phyloP scores from a whole-genome alignment of 768 basidiomycete species.

The Megacollybia marginata region DNA sequence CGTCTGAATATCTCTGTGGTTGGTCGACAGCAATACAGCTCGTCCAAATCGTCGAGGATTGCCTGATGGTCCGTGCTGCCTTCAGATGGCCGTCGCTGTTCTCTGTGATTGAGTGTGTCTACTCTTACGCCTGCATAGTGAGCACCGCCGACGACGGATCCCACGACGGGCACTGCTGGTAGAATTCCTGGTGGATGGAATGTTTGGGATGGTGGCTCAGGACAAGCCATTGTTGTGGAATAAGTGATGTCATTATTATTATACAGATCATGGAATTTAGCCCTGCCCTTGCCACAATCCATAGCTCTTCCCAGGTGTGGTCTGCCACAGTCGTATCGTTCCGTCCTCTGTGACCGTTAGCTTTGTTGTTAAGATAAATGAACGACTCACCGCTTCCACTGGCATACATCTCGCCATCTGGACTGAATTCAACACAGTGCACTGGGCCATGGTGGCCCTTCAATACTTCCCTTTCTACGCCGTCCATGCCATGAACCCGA shows the following conservation, averaged over 20 bases:
- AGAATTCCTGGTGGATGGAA: constrained; percentile 35
- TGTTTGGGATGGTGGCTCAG: constrained; percentile 34
- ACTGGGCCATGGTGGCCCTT: constrained; percentile 99
- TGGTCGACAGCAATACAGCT: constrained; percentile 50
- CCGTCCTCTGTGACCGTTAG: constrained; percentile 58
- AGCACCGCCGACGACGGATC: constrained; percentile 53
- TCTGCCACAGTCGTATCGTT: constrained; percentile 96
- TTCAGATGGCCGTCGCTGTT: constrained; percentile 23
- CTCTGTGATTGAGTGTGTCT: constrained; percentile 29
- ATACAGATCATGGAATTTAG: constrained; percentile 5
- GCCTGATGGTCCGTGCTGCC: constrained; percentile 34
- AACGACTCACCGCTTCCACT: constrained; percentile 82
- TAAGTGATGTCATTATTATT: constrained; percentile 5
- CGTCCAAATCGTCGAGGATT: constrained; percentile 50
- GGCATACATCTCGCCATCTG: constrained; percentile 96
- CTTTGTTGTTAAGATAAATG: constrained; percentile 5
- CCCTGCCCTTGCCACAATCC: constrained; percentile 78
- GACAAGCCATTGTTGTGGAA: constrained; percentile 4
- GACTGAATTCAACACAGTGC: constrained; percentile 88
- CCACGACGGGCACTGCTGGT: constrained; percentile 44
- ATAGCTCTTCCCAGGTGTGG: constrained; percentile 87
- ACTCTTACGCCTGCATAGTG: constrained; percentile 52
- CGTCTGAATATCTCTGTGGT: constrained; percentile 44
- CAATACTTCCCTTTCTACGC: constrained; percentile 83
- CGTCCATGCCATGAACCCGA: constrained; percentile 83